Conservation (phyloP, 768 basidiomycete species). For the Crucibulum laeve region DNA sequence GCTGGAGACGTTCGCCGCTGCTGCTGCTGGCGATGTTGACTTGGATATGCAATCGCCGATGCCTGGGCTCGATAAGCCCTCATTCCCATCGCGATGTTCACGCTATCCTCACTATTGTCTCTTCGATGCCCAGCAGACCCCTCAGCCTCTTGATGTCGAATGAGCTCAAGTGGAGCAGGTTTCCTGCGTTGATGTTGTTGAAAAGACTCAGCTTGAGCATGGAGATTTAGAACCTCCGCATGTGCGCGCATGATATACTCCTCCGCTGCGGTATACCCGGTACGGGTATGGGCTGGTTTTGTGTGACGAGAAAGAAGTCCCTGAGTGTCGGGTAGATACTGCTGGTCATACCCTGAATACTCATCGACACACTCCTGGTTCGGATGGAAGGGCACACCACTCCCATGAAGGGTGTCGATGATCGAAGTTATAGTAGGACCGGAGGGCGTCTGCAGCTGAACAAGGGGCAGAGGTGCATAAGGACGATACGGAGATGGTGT, state of each 20-base stretch:
- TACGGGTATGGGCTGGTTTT: conserved; percentile 26
- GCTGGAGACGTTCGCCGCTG: too few relatives aligned
- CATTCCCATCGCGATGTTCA: conserved; percentile 34
- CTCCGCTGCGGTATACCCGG: conserved; percentile 67
- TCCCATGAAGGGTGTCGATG: conserved; percentile 27
- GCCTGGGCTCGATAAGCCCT: conserved; percentile 38
- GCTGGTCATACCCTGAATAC: conserved; percentile 8
- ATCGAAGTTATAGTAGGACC: conserved; percentile 35
- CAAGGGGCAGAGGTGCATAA: conserved; percentile 6
- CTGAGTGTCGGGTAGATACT: conserved; percentile 4
- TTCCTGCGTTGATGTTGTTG: conserved; percentile 18
- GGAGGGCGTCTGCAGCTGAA: too few relatives aligned
- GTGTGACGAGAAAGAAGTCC: conserved; percentile 1
- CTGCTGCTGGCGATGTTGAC: conserved; percentile 12
- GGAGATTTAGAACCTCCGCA: conserved; percentile 21
- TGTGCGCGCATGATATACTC: conserved; percentile 62
- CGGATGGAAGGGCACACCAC: conserved; percentile 15
- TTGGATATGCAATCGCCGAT: conserved; percentile 20
- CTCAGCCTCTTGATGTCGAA: conserved; percentile 9
- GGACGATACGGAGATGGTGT: neutral
- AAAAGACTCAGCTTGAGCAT: conserved; percentile 4
- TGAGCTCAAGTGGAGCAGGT: conserved; percentile 31
- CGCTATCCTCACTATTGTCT: conserved; percentile 15
- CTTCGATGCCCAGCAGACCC: neutral
- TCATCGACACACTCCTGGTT: conserved; percentile 6